Base-by-base conservation (phyloP, 2,329 filamentous ascomycete species). In the Canariomyces notabilis region DNA sequence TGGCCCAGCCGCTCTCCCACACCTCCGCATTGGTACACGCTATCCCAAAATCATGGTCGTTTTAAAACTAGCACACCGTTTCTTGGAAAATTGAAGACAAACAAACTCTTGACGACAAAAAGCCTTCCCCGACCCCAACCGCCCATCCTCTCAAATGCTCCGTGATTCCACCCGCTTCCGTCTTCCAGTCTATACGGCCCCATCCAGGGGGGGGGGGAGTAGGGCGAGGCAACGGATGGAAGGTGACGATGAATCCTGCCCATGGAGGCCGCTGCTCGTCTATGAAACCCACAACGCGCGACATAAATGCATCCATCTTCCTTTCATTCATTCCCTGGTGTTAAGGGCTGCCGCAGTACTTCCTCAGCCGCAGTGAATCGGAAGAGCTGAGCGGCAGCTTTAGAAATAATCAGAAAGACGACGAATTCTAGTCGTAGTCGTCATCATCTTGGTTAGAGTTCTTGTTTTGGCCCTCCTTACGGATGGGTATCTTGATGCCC, bases 401-500 rank as follows among this genome's bases (percentile, higher is more conserved):
- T 29, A 5, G 14, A 29, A 29, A 29, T 8, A 29, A 29, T 5
- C 14, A 4, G 4, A 12, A 9, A 29, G 26, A 8, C 26, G 26
- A 29, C 26, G 37, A 29, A 14, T 6, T 42, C 19, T 58, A 61
- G n/a, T 68, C 66, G 20, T 77, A 72, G n/a, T 79, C 74, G 12
- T 77, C 75, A 22, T 74, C 74, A 37, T 78, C 73, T 15, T 70
- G 70, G 29, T 73, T 74, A 52, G 71, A 72, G 33, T 73, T 74
- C 61, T 52, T 64, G 32, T 69, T 68, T 12, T 64, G 63, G 1
- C 85, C 83, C 60, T 96, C 91, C 67, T 96, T 96, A 18, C 91
- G 75, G 44, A 97, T 96, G 0, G 91, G 91, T 19, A 97, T 96
- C 68, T 96, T 96, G 68, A 95, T 95, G 19, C 93, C 93, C 61